A percentile compares a stretch with the other conserved stretches of the same genome.
phyloP scores from a whole-genome alignment of 2,329 filamentous ascomycete genomes.

The Myriangium duriaei region DNA sequence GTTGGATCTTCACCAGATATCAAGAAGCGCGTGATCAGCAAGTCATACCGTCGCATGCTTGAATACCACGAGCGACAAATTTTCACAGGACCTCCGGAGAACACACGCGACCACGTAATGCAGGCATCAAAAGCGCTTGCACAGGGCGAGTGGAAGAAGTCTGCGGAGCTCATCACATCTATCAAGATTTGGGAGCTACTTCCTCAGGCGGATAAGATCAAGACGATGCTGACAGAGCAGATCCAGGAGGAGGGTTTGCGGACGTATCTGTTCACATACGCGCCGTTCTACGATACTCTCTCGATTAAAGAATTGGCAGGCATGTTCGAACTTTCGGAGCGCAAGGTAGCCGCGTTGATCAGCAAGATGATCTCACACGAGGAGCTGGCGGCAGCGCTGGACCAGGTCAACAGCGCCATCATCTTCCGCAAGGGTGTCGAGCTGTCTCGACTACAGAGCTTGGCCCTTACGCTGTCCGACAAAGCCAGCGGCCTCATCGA shows the following conservation, averaged over 20 bases:
- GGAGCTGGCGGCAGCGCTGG: constrained; percentile 86
- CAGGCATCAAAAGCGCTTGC: constrained; percentile 95
- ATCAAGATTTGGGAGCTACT: constrained; percentile 99
- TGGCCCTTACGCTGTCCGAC: constrained; percentile 86
- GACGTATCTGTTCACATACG: constrained; percentile 98
- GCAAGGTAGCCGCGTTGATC: constrained; percentile 88
- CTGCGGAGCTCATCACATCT: constrained; percentile 80
- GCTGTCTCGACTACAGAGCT: constrained; percentile 85
- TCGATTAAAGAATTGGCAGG: constrained; percentile 69
- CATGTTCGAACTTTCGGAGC: constrained; percentile 89
- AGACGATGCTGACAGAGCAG: constrained; percentile 92
- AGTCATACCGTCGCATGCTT: constrained; percentile 97
- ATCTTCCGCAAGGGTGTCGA: constrained; percentile 99
- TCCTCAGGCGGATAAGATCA: constrained; percentile 84
- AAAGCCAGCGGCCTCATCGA: constrained; percentile 95
- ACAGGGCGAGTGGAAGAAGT: constrained; percentile 97
- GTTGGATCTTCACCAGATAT: constrained; percentile 93
- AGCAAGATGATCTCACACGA: constrained; percentile 99
- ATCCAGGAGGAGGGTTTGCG: constrained; percentile 97
- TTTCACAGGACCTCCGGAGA: constrained; percentile 96
- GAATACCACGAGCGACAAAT: constrained; percentile 99
- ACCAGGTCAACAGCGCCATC: constrained; percentile 93
- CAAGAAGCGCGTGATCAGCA: constrained; percentile 96
- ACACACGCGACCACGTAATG: constrained; percentile 98
- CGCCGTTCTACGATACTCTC: constrained; percentile 96